A percentile compares a stretch with the other conserved stretches of the same genome.
Evolutionary conservation across 1,284 basidiomycete genomes (phyloP).

Genomic region (Heterobasidion occidentale): DNA sequence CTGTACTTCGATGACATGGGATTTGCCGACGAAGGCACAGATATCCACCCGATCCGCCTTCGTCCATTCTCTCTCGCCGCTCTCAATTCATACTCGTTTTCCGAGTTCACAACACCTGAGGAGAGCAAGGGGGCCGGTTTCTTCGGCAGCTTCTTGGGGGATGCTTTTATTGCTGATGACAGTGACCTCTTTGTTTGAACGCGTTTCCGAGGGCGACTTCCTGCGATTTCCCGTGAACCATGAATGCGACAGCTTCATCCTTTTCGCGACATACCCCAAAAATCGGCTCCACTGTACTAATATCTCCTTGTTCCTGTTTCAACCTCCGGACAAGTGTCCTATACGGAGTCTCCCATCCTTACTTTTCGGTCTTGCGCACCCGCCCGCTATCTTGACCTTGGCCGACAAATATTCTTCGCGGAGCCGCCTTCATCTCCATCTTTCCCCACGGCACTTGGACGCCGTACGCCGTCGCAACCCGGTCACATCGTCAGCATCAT

Average conservation of each 20-base stretch:
- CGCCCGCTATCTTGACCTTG: too few relatives aligned
- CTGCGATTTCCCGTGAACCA: too few relatives aligned
- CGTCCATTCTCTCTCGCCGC: slow-evolving; percentile 7
- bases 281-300: too few relatives aligned
- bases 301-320: too few relatives aligned
- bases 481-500: background rate
- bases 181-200: slow-evolving; percentile 14
- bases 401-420: background rate
- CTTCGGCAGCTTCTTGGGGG: slow-evolving; percentile 2
- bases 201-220: background rate
- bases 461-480: background rate
- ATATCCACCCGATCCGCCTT: slow-evolving; percentile 9
- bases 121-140: slow-evolving; percentile 5
- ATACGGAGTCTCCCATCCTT: too few relatives aligned
- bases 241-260: too few relatives aligned
- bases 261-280: too few relatives aligned
- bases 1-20: slow-evolving; percentile 19
- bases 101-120: slow-evolving; percentile 8
- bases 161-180: slow-evolving; percentile 4
- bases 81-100: slow-evolving; percentile 11
- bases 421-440: background rate
- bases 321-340: too few relatives aligned
- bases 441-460: background rate
- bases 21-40: slow-evolving; percentile 18
- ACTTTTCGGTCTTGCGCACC: too few relatives aligned